Evolutionary conservation across 305 asterid species (phyloP).

Genomic region (Fraxinus sp.): DNA sequence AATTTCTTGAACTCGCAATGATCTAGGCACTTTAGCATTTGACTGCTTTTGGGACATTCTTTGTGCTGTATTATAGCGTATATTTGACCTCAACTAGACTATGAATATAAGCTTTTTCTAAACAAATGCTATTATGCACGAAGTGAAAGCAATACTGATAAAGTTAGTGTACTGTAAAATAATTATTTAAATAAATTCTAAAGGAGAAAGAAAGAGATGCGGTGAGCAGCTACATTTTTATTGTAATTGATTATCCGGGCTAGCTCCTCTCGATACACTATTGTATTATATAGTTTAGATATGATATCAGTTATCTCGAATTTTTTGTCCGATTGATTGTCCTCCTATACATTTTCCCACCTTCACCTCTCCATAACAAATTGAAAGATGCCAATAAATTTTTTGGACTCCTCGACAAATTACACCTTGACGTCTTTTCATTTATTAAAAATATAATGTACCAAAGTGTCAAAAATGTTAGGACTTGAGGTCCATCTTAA

Average conservation of each 20-base stretch:
- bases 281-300: not conserved
- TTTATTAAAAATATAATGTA: no score
- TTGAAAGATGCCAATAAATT: no score
- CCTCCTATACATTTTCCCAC: no score
- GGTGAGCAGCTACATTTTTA: not conserved
- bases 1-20: constrained; percentile 26
- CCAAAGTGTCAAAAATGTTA: no score
- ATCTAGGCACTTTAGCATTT: constrained; percentile 38
- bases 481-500: no score
- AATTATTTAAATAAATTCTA: not conserved
- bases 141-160: not conserved
- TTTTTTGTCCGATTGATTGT: no score
- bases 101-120: not conserved
- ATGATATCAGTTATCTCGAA: not conserved
- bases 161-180: not conserved
- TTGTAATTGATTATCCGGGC: not conserved
- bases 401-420: no score
- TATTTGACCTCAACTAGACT: not conserved
- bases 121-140: not conserved
- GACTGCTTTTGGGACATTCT: constrained; percentile 47
- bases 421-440: no score
- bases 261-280: not conserved
- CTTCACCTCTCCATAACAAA: no score
- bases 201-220: not conserved
- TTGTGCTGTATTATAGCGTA: constrained; percentile 21